These are phyloP conservation scores for Asclepias syriaca DNA, from an alignment of 257 asterid species.

Conservation along the genomic window DNA sequence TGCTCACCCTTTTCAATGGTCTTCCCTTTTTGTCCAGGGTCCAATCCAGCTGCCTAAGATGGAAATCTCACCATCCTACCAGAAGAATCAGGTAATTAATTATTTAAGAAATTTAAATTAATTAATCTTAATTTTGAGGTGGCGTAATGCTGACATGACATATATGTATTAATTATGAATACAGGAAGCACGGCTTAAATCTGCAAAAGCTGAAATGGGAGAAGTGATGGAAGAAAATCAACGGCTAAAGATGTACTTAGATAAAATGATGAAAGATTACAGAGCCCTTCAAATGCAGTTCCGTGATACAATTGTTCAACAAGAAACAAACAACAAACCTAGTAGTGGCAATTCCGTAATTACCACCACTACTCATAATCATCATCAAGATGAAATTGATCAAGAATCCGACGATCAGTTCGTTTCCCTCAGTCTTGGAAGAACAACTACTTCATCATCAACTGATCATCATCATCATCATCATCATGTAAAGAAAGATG, in stretches of 20 bases:
- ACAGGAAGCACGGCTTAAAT: slow-evolving; percentile 49
- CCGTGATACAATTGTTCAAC: slow-evolving; percentile 35
- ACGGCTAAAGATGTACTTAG: slow-evolving; percentile 52
- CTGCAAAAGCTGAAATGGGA: slow-evolving; percentile 65
- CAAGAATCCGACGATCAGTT: slow-evolving; percentile 26
- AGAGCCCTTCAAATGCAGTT: slow-evolving; percentile 64
- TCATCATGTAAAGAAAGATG: slow-evolving; percentile 23
- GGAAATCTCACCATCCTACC: slow-evolving; percentile 43
- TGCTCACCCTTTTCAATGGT: too few species aligned
- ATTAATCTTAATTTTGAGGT: too few species aligned
- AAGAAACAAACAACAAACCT: slow-evolving; percentile 22
- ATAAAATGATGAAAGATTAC: slow-evolving; percentile 60
- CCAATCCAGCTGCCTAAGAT: slow-evolving; percentile 19
- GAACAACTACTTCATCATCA: slow-evolving; percentile 34
- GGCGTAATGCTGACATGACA: too few species aligned
- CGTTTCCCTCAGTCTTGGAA: slow-evolving; percentile 64
- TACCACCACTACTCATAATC: background rate
- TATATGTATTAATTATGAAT: too few species aligned
- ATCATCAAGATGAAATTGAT: slow-evolving; percentile 3
- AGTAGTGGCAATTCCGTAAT: slow-evolving; percentile 1
- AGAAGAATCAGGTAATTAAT: slow-evolving; percentile 41
- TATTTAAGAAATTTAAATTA: background rate
- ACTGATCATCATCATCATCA: slow-evolving; percentile 21
- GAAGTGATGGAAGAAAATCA: slow-evolving; percentile 79
- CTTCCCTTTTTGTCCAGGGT: slow-evolving; percentile 8